Base-by-base conservation (phyloP, 768 basidiomycete genomes). In the Tubosaeta sp. region DNA sequence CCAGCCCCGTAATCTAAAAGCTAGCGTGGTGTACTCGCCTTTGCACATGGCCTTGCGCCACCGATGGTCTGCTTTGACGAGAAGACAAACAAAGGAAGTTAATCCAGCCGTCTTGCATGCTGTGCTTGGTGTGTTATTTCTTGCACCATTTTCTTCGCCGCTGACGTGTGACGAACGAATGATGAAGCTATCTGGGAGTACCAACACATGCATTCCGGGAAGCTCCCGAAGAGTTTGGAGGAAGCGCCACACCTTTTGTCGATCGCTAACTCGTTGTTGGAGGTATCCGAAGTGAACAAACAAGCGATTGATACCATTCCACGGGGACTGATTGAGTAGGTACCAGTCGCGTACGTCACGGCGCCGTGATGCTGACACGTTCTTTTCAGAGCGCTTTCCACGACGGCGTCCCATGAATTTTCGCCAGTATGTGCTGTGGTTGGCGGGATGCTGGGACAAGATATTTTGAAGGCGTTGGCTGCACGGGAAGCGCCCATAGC, bases 371-470 rank as follows among this genome's bases (percentile, higher is more conserved):
- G 44, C 33, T 64, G 34, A 55, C 63, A 54, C n/a, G 46, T 45
- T 43, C 29, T 22, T 59, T 51, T n/a, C 22, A 97, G 94, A 57
- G 73, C 81, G n/a, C 58, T 88, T 38, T 74, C 85, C 5, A 77
- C 73, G 13, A 84, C 86, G n/a, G 86, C 91, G 7, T 70, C 73
- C 17, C 84, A 88, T 66, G 93, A 95, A 65, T 91, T 97, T 72
- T 87, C 93, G 0, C 93, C 97, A 0, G 85, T 93, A 1, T 91
- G 93, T 65, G 97, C 97, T 1, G 88, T 99, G 33, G 78, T 99
- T 35, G 97, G 97, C 26, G 97, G 97, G 22, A 81, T 98, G 72
- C 74, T 98, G 13, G 95, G 86, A 1, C 97, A 98, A 68, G 97
- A 99, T 66, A 86, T 97, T 47, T 75, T 99, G 37, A 94, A 97